Evolutionary conservation across 169 alveolate genomes (phyloP), one percentile per base, ranked within the genome.

Genomic region (Plasmodium billcollinsi): DNA sequence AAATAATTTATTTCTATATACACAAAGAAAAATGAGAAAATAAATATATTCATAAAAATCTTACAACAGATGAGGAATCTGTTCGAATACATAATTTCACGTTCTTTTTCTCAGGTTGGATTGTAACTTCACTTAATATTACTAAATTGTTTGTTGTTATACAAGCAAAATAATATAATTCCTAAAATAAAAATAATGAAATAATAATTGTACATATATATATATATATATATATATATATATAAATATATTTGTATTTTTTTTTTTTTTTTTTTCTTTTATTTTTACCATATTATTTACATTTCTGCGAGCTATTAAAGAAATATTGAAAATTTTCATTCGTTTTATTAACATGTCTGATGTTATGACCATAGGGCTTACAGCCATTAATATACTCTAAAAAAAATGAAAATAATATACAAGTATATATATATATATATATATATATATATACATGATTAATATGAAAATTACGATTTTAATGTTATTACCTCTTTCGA

Each of bases 1-100:
- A 33, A 33, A 33, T 33, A 33, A 0, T 33, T 33, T 33, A 7
- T 4, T 33, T 33, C 5, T 33, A 33, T 33, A 33, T 33, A 33
- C 1, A 4, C 1, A 4, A 5, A 33, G 8, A 33, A 33, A 2
- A 33, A 33, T 5, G 1, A 33, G 5, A 33, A 5, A 33, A 33
- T 33, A 5, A 33, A 33, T 33, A 33, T 33, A 33, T 33, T 33
- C 45, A 33, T 5, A 33, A 33, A 33, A 33, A 33, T 26, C 24
- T 63, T 66, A 93, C 95, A 88, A 93, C 89, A 29, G 93, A 90
- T 4, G 88, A 70, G 12, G 95, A 92, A 15, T 93, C 96, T 9
- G 92, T 88, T 50, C 95, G 69, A 39, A 88, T 69, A 26, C 80
- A 92, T 14, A 88, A 52, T 33, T 91, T 88, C 9, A 91, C 94